phyloP scores from a whole-genome alignment of 1,139 yeast genomes.

The Meyerozyma guilliermondii region DNA sequence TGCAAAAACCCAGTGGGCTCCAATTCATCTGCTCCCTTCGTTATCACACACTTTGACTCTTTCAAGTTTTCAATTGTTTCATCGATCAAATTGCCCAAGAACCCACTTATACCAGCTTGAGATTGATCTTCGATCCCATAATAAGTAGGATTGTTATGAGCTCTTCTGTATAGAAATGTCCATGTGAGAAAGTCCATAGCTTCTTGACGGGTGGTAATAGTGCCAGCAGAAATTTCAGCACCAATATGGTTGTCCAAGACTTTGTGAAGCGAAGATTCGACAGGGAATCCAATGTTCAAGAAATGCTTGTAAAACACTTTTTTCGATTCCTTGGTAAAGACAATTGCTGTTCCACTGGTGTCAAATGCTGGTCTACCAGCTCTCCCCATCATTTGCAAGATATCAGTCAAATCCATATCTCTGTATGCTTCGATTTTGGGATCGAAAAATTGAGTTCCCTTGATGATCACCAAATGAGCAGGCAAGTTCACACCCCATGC shows the following conservation, averaged over 20 bases:
- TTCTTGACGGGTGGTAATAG: conserved; percentile 75
- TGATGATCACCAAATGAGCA: conserved; percentile 87
- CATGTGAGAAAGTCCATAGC: conserved; percentile 92
- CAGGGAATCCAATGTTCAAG: conserved; percentile 93
- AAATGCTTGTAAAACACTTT: conserved; percentile 93
- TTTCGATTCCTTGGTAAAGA: conserved; percentile 87
- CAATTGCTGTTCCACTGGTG: conserved; percentile 92
- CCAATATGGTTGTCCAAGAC: conserved; percentile 93
- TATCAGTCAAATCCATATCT: conserved; percentile 91
- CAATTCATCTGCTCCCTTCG: conserved; percentile 40
- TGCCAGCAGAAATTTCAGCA: conserved; percentile 90
- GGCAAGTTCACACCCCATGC: conserved; percentile 99
- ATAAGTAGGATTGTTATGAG: conserved; percentile 92
- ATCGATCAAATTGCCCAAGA: conserved; percentile 72
- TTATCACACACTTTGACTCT: conserved; percentile 66
- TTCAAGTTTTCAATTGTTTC: conserved; percentile 59
- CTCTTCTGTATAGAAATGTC: conserved; percentile 91
- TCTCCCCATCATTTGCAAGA: conserved; percentile 85
- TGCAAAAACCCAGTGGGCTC: conserved; percentile 78
- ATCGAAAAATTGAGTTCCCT: conserved; percentile 88
- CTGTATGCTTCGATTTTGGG: conserved; percentile 74
- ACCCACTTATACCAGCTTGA: conserved; percentile 62
- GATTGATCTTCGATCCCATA: conserved; percentile 78
- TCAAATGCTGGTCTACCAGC: conserved; percentile 98
- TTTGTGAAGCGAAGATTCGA: conserved; percentile 90